Evolutionary conservation across 306 rosid genomes (phyloP).

Genomic region (Acacia confusa): DNA sequence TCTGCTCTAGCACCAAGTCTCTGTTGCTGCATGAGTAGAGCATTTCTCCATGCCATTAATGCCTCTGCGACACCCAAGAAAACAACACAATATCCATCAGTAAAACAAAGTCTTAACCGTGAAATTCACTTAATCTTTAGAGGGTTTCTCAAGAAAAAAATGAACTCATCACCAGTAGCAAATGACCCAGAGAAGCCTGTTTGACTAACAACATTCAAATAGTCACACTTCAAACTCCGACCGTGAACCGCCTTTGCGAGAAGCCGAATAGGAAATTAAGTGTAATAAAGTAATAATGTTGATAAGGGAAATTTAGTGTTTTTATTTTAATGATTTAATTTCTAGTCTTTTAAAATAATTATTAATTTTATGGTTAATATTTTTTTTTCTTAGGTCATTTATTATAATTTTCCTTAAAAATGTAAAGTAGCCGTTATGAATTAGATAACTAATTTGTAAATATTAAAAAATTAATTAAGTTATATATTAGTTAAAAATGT

Average conservation of each 20-base stretch:
- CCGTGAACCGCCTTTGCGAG: slow-evolving; percentile 68
- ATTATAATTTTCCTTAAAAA: too few relatives aligned
- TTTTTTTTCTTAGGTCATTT: too few relatives aligned
- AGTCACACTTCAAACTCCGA: slow-evolving; percentile 53
- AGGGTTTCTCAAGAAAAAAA: not conserved
- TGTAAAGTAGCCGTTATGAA: too few relatives aligned
- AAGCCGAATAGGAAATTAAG: slow-evolving; percentile 37
- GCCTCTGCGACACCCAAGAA: slow-evolving; percentile 39
- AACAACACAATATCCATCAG: not conserved
- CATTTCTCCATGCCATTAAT: slow-evolving; percentile 51
- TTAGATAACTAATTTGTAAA: too few relatives aligned
- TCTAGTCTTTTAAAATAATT: too few relatives aligned
- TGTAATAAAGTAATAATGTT: too few relatives aligned
- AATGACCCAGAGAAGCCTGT: slow-evolving; percentile 37
- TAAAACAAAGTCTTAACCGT: not conserved
- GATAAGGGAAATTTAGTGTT: too few relatives aligned
- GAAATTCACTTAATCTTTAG: not conserved
- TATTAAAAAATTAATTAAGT: too few relatives aligned
- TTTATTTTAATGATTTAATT: too few relatives aligned
- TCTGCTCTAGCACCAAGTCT: slow-evolving; percentile 42
- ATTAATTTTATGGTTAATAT: too few relatives aligned
- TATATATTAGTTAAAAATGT: too few relatives aligned
- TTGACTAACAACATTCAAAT: slow-evolving; percentile 33
- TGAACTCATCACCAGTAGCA: slow-evolving; percentile 43
- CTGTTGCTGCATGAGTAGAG: slow-evolving; percentile 52